Evolutionary conservation across 2,329 filamentous ascomycete species (phyloP), one percentile per base, ranked within the genome.

Genomic region (Cordyceps cateniannulata): DNA sequence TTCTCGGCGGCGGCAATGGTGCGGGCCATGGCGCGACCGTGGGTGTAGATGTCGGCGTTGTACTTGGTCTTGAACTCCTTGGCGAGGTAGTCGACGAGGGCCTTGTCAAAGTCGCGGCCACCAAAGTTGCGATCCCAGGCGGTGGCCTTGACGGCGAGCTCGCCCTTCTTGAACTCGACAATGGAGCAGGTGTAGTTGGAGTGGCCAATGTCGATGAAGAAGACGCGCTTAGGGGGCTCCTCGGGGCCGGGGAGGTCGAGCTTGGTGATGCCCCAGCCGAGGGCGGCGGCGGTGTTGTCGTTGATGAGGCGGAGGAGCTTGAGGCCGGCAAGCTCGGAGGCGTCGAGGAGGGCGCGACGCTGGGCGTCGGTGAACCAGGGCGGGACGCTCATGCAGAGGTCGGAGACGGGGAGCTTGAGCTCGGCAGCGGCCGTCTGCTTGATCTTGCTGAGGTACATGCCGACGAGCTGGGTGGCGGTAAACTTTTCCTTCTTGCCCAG

Each of bases 241-340:
- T 98, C 95, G 47, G 88, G 83, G 29, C 81, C 80, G 62, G 93
- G 95, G 38, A 99, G 86, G 75, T 99, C 95, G 64, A 93, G 83
- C 83, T 99, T 98, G 70, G 95, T 97, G 80, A 99, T 98, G 74
- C 95, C 95, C 76, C 92, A 99, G 66, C 95, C 95, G 50, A 99
- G 87, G 64, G 95, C 95, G 65, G 93, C 92, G 63, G 95, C 95
- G 56, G 95, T 98, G 67, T 91, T 97, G 79, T 98, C 95, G 79
- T 99, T 99, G 83, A 99, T 96, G 65, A 99, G 83, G 63, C 95
- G 87, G 66, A 99, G 87, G 44, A 93, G 82, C 80, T 96, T 97
- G 70, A 99, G 83, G 63, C 93, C 93, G 62, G 93, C 91, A 69
- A 99, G 91, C 73, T 98, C 93, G 68, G 92, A 85, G 62, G 95